phyloP scores from a whole-genome alignment of 805 yeast species.

The Candida pini region DNA sequence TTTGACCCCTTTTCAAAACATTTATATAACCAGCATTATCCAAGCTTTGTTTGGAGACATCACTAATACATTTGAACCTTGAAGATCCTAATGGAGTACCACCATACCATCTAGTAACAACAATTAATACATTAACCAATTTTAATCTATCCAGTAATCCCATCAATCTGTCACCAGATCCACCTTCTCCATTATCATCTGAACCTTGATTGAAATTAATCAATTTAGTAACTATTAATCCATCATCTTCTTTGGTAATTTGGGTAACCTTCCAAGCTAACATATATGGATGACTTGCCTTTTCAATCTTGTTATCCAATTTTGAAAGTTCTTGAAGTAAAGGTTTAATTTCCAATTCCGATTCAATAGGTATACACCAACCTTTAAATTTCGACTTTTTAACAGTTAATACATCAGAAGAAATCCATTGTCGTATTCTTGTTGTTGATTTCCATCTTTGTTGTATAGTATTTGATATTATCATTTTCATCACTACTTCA shows the following conservation, averaged over 20 bases:
- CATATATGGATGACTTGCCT: conserved; percentile 70
- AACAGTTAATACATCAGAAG: conserved; percentile 36
- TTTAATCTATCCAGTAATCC: conserved; percentile 46
- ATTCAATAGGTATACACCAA: conserved; percentile 38
- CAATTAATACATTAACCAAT: conserved; percentile 50
- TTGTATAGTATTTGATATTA: background rate
- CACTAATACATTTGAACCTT: conserved; percentile 62
- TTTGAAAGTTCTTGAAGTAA: conserved; percentile 37
- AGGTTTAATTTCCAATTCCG: conserved; percentile 36
- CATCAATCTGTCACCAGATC: conserved; percentile 60
- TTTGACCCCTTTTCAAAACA: conserved; percentile 1
- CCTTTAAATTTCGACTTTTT: conserved; percentile 67
- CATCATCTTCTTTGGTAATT: too few relatives aligned
- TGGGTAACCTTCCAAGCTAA: conserved; percentile 58
- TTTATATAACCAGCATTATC: conserved; percentile 29
- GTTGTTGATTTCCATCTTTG: background rate
- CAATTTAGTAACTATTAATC: too few relatives aligned
- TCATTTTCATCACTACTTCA: too few relatives aligned
- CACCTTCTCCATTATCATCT: conserved; percentile 68
- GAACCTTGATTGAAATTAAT: conserved; percentile 47
- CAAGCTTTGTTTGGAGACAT: conserved; percentile 49
- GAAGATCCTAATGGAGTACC: conserved; percentile 70
- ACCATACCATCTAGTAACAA: conserved; percentile 80
- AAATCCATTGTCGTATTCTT: conserved; percentile 35
- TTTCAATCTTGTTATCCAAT: conserved; percentile 42